Percentiles rank a stretch among this genome's conserved stretches.
Conservation (phyloP, 1,284 basidiomycete species). For the Pseudozyma hubeiensis region DNA sequence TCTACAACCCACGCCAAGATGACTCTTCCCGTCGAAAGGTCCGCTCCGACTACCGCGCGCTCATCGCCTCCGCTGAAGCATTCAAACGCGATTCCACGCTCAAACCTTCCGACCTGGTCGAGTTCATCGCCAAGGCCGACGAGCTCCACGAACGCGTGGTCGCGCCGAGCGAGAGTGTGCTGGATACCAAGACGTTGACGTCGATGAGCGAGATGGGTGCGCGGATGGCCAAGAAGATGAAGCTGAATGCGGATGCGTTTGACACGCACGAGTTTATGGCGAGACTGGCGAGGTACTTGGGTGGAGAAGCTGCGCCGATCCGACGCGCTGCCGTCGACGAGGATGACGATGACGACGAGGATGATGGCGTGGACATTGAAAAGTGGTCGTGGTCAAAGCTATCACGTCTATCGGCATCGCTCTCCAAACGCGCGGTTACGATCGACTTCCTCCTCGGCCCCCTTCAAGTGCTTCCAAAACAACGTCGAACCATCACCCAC, state of each 20-base stretch:
- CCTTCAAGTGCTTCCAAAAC: slow-evolving; percentile 48
- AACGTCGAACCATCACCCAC: slow-evolving; percentile 14
- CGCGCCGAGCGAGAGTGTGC: slow-evolving; percentile 34
- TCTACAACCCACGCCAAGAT: slow-evolving; percentile 55
- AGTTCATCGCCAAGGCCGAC: slow-evolving; percentile 24
- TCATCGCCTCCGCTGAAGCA: slow-evolving; percentile 52
- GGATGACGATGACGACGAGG: slow-evolving; percentile 25
- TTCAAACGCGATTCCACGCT: slow-evolving; percentile 32
- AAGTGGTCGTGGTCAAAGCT: slow-evolving; percentile 62
- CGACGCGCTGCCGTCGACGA: background rate
- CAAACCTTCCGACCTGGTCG: slow-evolving; percentile 27
- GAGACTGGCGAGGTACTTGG: slow-evolving; percentile 49
- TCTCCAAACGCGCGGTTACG: slow-evolving; percentile 52
- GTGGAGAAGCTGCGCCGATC: slow-evolving; percentile 37
- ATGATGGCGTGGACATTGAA: slow-evolving; percentile 13
- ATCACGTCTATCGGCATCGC: slow-evolving; percentile 35
- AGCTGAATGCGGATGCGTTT: slow-evolving; percentile 58
- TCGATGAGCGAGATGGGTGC: slow-evolving; percentile 61
- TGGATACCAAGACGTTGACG: slow-evolving; percentile 61
- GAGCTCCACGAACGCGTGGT: slow-evolving; percentile 35
- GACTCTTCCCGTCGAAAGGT: slow-evolving; percentile 47
- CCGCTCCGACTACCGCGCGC: slow-evolving; percentile 50
- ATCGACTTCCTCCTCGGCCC: slow-evolving; percentile 65
- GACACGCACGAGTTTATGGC: slow-evolving; percentile 62
- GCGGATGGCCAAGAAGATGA: slow-evolving; percentile 61